Evolutionary conservation across 2,329 filamentous ascomycete genomes (phyloP).

Genomic region (Ilyonectria sp.): DNA sequence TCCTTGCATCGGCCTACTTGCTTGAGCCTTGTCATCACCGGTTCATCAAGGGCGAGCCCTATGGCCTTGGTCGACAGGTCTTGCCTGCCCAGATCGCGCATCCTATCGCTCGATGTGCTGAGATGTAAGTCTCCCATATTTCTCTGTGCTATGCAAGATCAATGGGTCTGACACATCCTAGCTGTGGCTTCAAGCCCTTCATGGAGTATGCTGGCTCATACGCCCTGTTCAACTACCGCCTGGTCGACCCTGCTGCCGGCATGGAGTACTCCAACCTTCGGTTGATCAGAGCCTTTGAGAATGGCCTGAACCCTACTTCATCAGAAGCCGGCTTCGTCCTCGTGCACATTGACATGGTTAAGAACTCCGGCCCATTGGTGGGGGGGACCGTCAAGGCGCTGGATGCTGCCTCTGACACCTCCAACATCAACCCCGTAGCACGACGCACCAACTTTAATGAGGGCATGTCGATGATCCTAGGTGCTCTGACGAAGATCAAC

Average conservation of each 20-base stretch:
- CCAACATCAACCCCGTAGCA: slow-evolving; percentile 45
- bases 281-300: slow-evolving; percentile 91
- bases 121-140: slow-evolving; percentile 76
- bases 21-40: slow-evolving; percentile 91
- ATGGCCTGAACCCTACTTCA: slow-evolving; percentile 86
- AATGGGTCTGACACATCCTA: slow-evolving; percentile 37
- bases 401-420: slow-evolving; percentile 59
- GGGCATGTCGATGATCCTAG: slow-evolving; percentile 73
- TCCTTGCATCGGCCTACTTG: slow-evolving; percentile 89
- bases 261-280: slow-evolving; percentile 79
- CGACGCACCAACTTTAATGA: slow-evolving; percentile 74
- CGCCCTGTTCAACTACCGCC: slow-evolving; percentile 78
- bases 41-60: slow-evolving; percentile 78
- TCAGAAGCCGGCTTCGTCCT: slow-evolving; percentile 98
- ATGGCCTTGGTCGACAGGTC: slow-evolving; percentile 82
- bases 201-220: slow-evolving; percentile 75
- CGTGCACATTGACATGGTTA: slow-evolving; percentile 96
- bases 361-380: slow-evolving; percentile 84
- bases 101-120: slow-evolving; percentile 86
- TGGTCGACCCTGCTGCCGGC: slow-evolving; percentile 69
- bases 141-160: not conserved
- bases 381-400: slow-evolving; percentile 79
- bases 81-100: slow-evolving; percentile 83
- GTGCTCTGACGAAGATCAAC: slow-evolving; percentile 77
- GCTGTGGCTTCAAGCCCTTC: slow-evolving; percentile 87